Evolutionary conservation across 352 stramenopile genomes (phyloP).

Genomic region (Phytophthora macrochlamydospora): DNA sequence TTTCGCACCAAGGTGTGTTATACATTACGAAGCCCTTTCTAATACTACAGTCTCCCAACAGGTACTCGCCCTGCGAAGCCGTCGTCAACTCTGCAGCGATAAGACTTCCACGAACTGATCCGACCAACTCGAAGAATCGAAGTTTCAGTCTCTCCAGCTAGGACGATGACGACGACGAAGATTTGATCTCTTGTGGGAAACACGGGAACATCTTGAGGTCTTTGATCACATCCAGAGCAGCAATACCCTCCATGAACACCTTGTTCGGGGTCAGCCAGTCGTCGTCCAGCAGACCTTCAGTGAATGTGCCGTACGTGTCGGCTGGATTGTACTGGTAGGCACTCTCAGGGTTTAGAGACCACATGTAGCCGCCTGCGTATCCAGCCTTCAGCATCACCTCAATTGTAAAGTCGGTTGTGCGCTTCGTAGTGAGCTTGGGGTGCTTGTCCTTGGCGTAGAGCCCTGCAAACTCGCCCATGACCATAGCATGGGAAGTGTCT

Average conservation of each 20-base stretch:
- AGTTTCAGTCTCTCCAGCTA: background rate
- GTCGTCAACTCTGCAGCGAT: too few species aligned
- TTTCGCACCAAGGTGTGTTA: too few species aligned
- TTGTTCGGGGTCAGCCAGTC: slow-evolving; percentile 67
- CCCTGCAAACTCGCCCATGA: slow-evolving; percentile 69
- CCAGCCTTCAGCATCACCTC: slow-evolving; percentile 52
- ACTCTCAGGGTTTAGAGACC: slow-evolving; percentile 74
- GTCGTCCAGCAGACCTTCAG: slow-evolving; percentile 52
- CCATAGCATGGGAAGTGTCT: slow-evolving; percentile 48
- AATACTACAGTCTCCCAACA: too few species aligned
- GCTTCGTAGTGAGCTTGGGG: slow-evolving; percentile 57
- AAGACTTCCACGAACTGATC: too few species aligned
- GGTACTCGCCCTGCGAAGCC: too few species aligned
- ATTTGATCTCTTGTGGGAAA: slow-evolving; percentile 29
- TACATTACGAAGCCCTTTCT: too few species aligned
- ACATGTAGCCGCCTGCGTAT: slow-evolving; percentile 73
- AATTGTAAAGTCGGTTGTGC: slow-evolving; percentile 67
- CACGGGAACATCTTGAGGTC: slow-evolving; percentile 61
- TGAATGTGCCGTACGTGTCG: slow-evolving; percentile 50
- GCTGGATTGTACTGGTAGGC: slow-evolving; percentile 76
- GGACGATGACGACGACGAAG: background rate
- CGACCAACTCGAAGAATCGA: too few species aligned
- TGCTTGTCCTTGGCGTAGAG: slow-evolving; percentile 62
- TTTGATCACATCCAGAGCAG: slow-evolving; percentile 44
- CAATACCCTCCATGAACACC: slow-evolving; percentile 51